phyloP scores from a whole-genome alignment of 2,329 filamentous ascomycete genomes.

The Ophiosphaerella korrae region DNA sequence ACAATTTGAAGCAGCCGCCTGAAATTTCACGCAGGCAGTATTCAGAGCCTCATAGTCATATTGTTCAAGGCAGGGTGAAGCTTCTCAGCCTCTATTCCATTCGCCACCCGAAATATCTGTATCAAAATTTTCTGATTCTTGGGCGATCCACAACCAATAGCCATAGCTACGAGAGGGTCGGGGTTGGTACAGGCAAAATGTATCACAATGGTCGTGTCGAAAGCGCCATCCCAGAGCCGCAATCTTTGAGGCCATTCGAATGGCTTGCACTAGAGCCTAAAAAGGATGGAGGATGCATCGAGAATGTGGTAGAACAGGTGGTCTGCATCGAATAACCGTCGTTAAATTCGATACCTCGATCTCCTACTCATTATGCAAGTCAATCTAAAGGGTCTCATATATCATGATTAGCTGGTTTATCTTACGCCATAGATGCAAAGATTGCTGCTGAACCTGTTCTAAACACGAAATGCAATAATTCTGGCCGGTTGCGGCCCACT shows the following conservation, averaged over 20 bases:
- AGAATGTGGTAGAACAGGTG: neutral
- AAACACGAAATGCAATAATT: neutral
- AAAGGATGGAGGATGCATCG: neutral
- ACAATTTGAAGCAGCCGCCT: neutral
- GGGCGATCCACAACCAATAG: neutral
- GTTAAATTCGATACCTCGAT: no score
- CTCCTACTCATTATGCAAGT: no score
- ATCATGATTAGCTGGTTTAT: no score
- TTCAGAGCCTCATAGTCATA: neutral
- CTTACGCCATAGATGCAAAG: no score
- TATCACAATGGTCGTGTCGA: neutral
- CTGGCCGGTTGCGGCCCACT: neutral
- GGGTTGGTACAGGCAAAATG: neutral
- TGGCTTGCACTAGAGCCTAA: neutral
- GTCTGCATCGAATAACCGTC: neutral
- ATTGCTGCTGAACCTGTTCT: neutral
- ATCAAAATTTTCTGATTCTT: conserved; percentile 1
- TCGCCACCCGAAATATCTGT: neutral
- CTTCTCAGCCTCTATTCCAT: conserved; percentile 2
- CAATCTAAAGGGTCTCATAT: no score
- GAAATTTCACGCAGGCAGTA: no score
- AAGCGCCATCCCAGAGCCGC: neutral
- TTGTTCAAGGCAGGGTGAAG: neutral
- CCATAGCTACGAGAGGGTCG: neutral
- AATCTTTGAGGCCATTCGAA: neutral